Base-by-base conservation (phyloP, 108 stramenopile species). In the Aurantiochytrium sp. region DNA sequence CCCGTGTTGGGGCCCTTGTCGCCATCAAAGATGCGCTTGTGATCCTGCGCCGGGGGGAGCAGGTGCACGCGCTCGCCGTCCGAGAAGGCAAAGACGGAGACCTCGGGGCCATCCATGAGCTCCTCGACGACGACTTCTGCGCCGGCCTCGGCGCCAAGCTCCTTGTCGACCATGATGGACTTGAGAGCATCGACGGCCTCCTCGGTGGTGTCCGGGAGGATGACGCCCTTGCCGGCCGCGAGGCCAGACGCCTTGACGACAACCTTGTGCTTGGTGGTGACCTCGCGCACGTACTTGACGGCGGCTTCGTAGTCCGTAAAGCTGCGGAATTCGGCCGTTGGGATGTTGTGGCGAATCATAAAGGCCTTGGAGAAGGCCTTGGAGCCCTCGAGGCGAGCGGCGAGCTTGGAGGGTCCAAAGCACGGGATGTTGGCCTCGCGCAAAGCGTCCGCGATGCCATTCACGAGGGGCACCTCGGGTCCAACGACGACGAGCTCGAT, bases 281-380 rank as follows among this genome's bases (percentile, higher is more conserved):
- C 93, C 19, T 93, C 92, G 89, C 95, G 90, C 44, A 97, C 96
- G 90, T 96, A 97, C 44, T 96, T 97, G 90, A 42, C 47, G 12
- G 92, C 94, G 14, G 96, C 97, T 6, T 92, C 92, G 58, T 91
- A 90, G 53, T 95, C 94, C 14, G 96, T 96, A 91, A 99, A 99
- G 88, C 91, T 97, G 49, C 93, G 92, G 94, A 96, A 98, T 88
- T 93, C 95, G 64, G 99, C 98, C 18, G 99, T 99, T 58, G 96
- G 98, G 58, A 99, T 97, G 47, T 89, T 93, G 91, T 96, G 94
- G 57, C 96, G 93, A 72, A 96, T 93, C 91, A 99, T 95, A 91
- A 99, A 99, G 91, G 97, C 98, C 92, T 99, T 99, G 83, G 97
- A 96, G 91, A 97, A 99, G 58, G 99, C 97, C 96, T 99, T 99